Evolutionary conservation across 768 basidiomycete species (phyloP), one percentile per base, ranked within the genome.

Genomic region (Panus rudis): DNA sequence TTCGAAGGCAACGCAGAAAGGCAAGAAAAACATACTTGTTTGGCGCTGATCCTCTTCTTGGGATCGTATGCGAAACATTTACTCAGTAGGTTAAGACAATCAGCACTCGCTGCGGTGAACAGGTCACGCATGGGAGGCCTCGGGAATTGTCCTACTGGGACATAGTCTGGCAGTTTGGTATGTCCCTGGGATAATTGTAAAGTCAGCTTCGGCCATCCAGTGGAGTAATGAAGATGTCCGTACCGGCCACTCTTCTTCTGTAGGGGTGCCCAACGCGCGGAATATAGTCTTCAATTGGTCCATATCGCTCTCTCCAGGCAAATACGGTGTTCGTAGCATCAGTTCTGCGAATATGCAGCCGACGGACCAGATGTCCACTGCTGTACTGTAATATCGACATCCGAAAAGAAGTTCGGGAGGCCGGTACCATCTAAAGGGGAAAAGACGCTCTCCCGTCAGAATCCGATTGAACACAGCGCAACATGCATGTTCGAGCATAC

Each of bases 261-360:
- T 87, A 1, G 96, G 96, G 7, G 94, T 93, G 0, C 96, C 96
- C 20, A 99, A 73, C 0, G 94, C 96, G 35, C 86, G 81, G 60
- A 96, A 98, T 40, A 81, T 93, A 26, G 85, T 90, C 61, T 92
- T 93, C 24, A 99, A 66, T 58, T 99, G 96, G 62, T 96, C 94
- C 78, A 99, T 85, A 61, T 98, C 96, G 40, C 80, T 86, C 52
- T 96, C 93, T 14, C 93, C 96, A 2, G 96, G 84, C 21, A 98
- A 75, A 57, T 96, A 99, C 2, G 96, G 96, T 20, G 87, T 92
- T 13, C 96, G 80, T 25, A 98, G 70, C 86, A 98, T 94, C 39
- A 98, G 76, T 60, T 99, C 96, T 3, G 94, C 91, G 56, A 98
- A 94, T 51, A 99, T 99, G 51, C 92, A 96, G 1, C 94, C 94